Evolutionary conservation across 495 filamentous ascomycete species (phyloP).

Genomic region (Penicillium paxilli): DNA sequence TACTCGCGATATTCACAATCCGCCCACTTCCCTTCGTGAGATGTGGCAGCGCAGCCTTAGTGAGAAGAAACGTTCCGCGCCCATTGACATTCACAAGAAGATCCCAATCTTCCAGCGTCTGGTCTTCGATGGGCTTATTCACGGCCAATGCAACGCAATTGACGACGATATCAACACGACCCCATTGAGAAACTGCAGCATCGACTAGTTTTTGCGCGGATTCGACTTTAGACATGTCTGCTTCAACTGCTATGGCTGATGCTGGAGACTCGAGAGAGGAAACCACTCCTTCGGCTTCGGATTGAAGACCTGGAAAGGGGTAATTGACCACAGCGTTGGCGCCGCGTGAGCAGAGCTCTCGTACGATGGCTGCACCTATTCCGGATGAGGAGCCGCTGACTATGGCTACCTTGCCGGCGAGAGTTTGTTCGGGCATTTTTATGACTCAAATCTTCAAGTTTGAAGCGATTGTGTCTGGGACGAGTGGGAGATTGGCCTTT

Average conservation of each 20-base stretch:
- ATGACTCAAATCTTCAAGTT: not conserved
- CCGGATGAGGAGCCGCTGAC: conserved; percentile 38
- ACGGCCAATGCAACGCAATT: conserved; percentile 41
- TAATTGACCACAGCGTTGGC: conserved; percentile 39
- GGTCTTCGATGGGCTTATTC: conserved; percentile 37
- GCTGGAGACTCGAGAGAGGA: conserved; percentile 5
- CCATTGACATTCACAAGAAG: conserved; percentile 37
- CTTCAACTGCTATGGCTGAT: conserved; percentile 16
- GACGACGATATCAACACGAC: conserved; percentile 32
- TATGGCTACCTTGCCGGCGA: conserved; percentile 45
- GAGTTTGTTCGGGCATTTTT: conserved; percentile 19
- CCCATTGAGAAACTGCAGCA: conserved; percentile 18
- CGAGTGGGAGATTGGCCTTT: not conserved
- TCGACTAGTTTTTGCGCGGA: conserved; percentile 19
- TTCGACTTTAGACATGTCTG: conserved; percentile 16
- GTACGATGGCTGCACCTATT: conserved; percentile 38
- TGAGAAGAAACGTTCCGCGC: conserved; percentile 37
- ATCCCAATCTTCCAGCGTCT: conserved; percentile 39
- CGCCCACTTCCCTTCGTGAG: conserved; percentile 21
- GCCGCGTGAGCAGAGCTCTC: conserved; percentile 44
- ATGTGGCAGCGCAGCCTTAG: conserved; percentile 31
- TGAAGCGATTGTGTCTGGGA: not conserved
- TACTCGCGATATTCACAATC: conserved; percentile 29
- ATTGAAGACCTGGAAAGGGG: conserved; percentile 14
- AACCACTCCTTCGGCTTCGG: conserved; percentile 16